phyloP scores from a whole-genome alignment of 345 rosid species.

The Eucalyptus decipiens region DNA sequence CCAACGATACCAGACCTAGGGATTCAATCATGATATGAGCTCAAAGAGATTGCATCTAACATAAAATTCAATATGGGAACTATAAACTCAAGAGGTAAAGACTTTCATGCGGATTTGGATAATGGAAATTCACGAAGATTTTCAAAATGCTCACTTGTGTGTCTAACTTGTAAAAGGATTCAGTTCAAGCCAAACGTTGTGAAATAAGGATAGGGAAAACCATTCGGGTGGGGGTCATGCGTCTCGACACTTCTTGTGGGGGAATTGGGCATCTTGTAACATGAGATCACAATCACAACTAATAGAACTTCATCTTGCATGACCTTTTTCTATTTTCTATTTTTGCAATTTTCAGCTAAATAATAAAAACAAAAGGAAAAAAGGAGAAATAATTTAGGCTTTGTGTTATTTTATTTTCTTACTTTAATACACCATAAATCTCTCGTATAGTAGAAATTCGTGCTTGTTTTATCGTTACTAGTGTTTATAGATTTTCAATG shows the following conservation, averaged over 20 bases:
- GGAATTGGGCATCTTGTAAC: background rate
- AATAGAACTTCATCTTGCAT: background rate
- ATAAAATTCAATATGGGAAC: background rate
- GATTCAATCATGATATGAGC: fast-evolving
- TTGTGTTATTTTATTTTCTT: background rate
- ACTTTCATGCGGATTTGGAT: background rate
- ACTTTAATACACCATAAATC: background rate
- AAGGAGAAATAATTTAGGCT: background rate
- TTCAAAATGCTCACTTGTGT: background rate
- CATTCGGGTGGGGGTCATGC: background rate
- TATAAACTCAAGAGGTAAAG: background rate
- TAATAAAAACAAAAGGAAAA: background rate
- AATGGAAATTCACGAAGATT: background rate
- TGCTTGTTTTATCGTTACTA: background rate
- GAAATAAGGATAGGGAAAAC: background rate
- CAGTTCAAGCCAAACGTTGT: fast-evolving
- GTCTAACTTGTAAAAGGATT: background rate
- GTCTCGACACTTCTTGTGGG: fast-evolving
- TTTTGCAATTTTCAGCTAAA: background rate
- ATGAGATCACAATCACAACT: background rate
- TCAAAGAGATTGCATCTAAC: background rate
- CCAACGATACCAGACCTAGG: background rate
- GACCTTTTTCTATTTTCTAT: background rate
- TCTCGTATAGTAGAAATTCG: background rate
- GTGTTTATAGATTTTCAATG: background rate